Evolutionary conservation across 2,329 filamentous ascomycete genomes (phyloP).

Genomic region (Fusarium buxicola): DNA sequence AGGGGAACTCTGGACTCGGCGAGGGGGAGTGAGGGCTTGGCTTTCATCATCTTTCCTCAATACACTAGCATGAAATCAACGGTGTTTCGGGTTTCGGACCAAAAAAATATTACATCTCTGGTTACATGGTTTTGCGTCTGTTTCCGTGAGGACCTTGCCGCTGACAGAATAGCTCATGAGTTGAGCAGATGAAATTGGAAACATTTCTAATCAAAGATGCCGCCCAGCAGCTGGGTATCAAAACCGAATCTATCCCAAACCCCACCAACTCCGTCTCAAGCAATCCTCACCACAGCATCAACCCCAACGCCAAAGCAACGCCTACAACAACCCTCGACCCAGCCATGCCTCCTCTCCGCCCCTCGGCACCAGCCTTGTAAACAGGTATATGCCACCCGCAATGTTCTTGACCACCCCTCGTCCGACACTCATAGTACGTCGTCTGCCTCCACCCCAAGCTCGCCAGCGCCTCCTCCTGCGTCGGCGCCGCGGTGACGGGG

Average conservation of each 20-base stretch:
- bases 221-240: slow-evolving; percentile 39
- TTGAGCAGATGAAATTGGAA: neutral
- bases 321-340: slow-evolving; percentile 28
- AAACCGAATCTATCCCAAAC: slow-evolving; percentile 27
- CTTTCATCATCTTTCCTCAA: slow-evolving; percentile 49
- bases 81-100: slow-evolving; percentile 57
- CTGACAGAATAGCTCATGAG: slow-evolving; percentile 20
- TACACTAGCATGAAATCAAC: slow-evolving; percentile 58
- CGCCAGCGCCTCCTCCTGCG: slow-evolving; percentile 46
- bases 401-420: slow-evolving; percentile 46
- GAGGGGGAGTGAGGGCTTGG: slow-evolving; percentile 42
- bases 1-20: slow-evolving; percentile 46
- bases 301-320: slow-evolving; percentile 22
- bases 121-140: slow-evolving; percentile 9
- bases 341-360: slow-evolving; percentile 38
- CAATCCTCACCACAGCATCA: slow-evolving; percentile 17
- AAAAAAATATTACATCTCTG: slow-evolving; percentile 46
- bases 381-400: slow-evolving; percentile 54
- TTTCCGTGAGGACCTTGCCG: slow-evolving; percentile 3
- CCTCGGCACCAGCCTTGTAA: slow-evolving; percentile 42
- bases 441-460: slow-evolving; percentile 49
- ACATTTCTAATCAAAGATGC: slow-evolving; percentile 16
- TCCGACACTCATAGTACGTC: slow-evolving; percentile 52
- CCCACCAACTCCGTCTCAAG: slow-evolving; percentile 28
- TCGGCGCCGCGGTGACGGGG: slow-evolving; percentile 49